Conservation (phyloP, 1,284 basidiomycete genomes). For the Apiotrichum porosum region DNA sequence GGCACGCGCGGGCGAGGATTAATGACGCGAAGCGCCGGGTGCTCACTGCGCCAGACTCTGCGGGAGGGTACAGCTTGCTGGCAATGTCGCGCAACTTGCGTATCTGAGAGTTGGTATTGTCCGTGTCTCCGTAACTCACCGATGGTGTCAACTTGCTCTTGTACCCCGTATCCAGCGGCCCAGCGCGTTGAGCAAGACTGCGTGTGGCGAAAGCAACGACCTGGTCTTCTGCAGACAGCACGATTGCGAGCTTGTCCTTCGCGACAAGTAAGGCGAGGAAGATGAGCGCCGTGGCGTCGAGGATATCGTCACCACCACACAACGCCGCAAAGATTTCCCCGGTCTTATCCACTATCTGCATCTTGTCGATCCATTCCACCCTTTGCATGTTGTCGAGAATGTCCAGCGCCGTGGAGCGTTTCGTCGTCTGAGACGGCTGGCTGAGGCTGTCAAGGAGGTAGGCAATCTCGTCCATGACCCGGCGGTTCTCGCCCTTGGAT, state of each 20-base stretch:
- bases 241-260: constrained; percentile 14
- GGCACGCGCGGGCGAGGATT: constrained; percentile 9
- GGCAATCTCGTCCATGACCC: constrained; percentile 43
- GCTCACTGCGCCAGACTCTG: not conserved
- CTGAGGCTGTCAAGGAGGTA: constrained; percentile 37
- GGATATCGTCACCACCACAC: constrained; percentile 23
- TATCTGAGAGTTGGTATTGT: no score
- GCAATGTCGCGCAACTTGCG: constrained; percentile 14
- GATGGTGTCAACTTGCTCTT: constrained; percentile 11
- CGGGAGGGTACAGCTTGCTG: not conserved
- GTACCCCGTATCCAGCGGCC: constrained; percentile 21
- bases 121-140: constrained; percentile 17
- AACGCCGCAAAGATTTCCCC: constrained; percentile 34
- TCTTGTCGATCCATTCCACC: constrained; percentile 33
- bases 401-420: constrained; percentile 37
- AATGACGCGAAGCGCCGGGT: constrained; percentile 22
- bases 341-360: constrained; percentile 38
- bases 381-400: constrained; percentile 37
- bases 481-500: constrained; percentile 43
- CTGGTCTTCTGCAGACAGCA: no score
- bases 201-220: constrained; percentile 8
- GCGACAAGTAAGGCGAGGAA: constrained; percentile 22
- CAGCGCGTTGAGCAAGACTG: constrained; percentile 7
- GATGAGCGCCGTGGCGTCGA: constrained; percentile 27
- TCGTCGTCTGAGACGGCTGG: constrained; percentile 18